Base-by-base conservation (phyloP, 495 filamentous ascomycete genomes). In the Staphylotrichum tortipilum region DNA sequence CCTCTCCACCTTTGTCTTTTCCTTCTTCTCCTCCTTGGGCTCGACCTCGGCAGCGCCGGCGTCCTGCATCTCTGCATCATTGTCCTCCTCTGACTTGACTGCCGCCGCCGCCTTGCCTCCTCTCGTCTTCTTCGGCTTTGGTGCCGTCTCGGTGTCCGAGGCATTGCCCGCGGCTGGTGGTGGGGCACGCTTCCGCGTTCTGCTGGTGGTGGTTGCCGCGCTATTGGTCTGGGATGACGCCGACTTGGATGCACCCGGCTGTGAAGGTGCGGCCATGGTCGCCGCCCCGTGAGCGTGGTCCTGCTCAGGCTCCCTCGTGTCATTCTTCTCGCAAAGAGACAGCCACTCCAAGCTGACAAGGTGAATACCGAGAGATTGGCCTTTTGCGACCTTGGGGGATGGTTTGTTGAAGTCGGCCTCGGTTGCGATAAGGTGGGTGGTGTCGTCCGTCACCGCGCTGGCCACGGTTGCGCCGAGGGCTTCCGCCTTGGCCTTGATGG, bases 341-440 rank as follows among this genome's bases (percentile, higher is more conserved):
- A 88, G 72, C 85, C 85, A 89, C 7, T 79, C 62, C 4, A 85
- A 47, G 6, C 67, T 71, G 28, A 88, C 79, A 46, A 89, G 72
- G 7, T 71, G 71, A 21, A 83, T 72, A 11, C 58, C 65, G 12
- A 69, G 51, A 0, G 67, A 53, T 15, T 72, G 52, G 12, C 81
- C 78, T 57, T 76, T 66, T 44, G 69, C 60, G 52, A 81, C 80
- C 73, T 65, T 67, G 24, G 46, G 19, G 2, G 66, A 66, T 1
- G 66, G 60, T 35, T 79, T 82, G 19, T 73, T 70, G 22, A 74
- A 71, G 34, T 83, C 80, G 28, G 60, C 64, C 14, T 72, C 60
- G 1, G 72, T 79, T 0, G 78, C 73, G 18, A 88, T 52, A 0
- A 88, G 61, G 54, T 86, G 82, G 0, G 82, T 88, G 5, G 75